Evolutionary conservation across 768 basidiomycete genomes (phyloP), one percentile per base, ranked within the genome.

Genomic region (Lactarius hengduanensis): DNA sequence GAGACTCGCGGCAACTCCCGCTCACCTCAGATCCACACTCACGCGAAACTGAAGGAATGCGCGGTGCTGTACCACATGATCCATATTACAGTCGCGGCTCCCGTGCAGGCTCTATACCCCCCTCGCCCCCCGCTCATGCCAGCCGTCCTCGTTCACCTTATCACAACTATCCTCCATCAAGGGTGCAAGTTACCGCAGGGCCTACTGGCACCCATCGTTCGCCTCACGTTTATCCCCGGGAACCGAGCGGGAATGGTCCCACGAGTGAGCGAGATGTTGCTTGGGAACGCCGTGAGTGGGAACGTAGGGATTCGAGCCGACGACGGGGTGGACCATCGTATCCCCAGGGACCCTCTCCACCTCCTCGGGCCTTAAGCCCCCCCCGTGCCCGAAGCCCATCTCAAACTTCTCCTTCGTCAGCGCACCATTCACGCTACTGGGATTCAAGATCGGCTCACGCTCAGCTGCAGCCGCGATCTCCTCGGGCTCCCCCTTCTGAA

Each of bases 271-370:
- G 80, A 15, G 88, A 90, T 16, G 71, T 76, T 47, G 77, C 75
- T 11, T 90, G 88, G 88, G 86, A 88, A 41, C 82, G 87, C 38
- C 85, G 86, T 43, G 85, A 86, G 2, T 86, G 86, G 84, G 86
- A 83, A 20, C 76, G 78, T 60, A 76, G 72, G 34, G 70, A 71
- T 45, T 60, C 67, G 26, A 62, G 45, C 53, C 59, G 69, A 28
- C 59, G 65, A n/a, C 64, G 64, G 61, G 66, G 65, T 47, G 68
- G 65, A 13, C 68, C 75, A 28, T 77, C 81, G 30, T 80, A 80
- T 63, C 64, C 74, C n/a, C 62, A 55, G 9, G 66, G 62, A 20
- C 69, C 74, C 5, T 68, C 69, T 20, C 73, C 77, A 36, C 78
- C 77, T 62, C 80, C 76, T 63, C 68, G 70, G 36, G 76, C 70